Percentiles rank a stretch among this genome's conserved stretches.
Conservation (phyloP, 1,139 yeast species). For the Yamadazyma trypodendri region DNA sequence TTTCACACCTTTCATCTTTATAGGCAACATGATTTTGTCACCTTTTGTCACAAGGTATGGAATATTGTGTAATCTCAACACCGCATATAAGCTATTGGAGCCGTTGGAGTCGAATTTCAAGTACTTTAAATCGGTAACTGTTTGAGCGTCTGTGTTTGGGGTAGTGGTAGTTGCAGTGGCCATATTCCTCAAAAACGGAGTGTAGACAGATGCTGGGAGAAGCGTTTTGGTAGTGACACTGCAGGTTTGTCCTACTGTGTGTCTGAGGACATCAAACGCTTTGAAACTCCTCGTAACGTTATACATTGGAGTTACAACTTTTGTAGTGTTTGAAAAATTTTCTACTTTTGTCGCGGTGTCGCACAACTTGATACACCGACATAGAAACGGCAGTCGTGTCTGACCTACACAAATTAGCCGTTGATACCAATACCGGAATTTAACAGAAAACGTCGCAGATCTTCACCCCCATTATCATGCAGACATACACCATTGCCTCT, state of each 20-base stretch:
- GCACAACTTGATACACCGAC: neutral
- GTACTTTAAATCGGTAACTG: constrained; percentile 9
- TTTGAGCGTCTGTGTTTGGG: neutral
- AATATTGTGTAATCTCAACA: constrained; percentile 76
- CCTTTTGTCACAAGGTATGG: constrained; percentile 91
- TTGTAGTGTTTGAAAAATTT: neutral
- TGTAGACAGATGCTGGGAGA: neutral
- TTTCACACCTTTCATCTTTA: constrained; percentile 66
- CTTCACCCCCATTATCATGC: too few species aligned
- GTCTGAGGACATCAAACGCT: neutral
- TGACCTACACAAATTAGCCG: too few species aligned
- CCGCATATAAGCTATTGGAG: constrained; percentile 64
- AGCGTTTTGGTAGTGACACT: too few species aligned
- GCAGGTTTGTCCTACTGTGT: too few species aligned
- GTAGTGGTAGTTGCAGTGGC: constrained; percentile 9
- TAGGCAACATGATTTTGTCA: constrained; percentile 78
- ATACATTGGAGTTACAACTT: neutral
- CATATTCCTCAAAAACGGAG: constrained; percentile 3
- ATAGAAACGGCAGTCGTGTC: too few species aligned
- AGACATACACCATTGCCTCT: too few species aligned
- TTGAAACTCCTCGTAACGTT: neutral
- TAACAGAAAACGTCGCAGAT: too few species aligned
- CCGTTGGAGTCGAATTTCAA: constrained; percentile 62
- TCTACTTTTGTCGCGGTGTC: constrained; percentile 1
- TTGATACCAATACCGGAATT: too few species aligned